A percentile compares a stretch with the other conserved stretches of the same genome.
phyloP scores from a whole-genome alignment of 192 early-diverging fungal genomes.

The Pecoramyces ruminantium region DNA sequence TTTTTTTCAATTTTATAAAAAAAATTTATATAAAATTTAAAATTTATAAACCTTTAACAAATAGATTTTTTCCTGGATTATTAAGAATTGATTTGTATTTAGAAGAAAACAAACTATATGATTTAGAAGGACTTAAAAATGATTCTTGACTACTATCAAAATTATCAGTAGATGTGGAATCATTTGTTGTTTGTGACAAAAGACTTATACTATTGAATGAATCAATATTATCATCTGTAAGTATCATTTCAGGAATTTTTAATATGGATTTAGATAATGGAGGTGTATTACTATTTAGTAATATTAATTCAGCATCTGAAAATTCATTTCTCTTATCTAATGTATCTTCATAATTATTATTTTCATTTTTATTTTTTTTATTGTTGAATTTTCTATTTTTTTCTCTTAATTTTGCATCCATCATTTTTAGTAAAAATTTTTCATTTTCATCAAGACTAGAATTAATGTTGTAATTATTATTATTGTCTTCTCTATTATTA shows the following conservation, averaged over 20 bases:
- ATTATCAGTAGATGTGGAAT: neutral
- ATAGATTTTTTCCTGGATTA: no score
- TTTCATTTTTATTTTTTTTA: neutral
- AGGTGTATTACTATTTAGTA: neutral
- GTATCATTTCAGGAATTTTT: neutral
- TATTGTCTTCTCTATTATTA: no score
- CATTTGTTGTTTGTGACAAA: neutral
- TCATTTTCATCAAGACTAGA: neutral
- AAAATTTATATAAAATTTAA: no score
- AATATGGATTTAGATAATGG: neutral
- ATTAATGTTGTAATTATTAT: no score
- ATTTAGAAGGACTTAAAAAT: neutral
- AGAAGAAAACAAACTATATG: no score
- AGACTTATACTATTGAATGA: neutral
- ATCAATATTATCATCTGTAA: neutral
- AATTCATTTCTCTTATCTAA: neutral
- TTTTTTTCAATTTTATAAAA: no score
- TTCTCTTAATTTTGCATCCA: neutral
- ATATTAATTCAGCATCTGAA: neutral
- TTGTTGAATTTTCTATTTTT: neutral
- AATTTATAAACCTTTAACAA: no score
- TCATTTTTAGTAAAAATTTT: neutral
- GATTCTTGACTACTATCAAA: neutral
- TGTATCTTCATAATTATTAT: no score
- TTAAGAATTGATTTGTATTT: no score